These are phyloP conservation scores for Phytophthora capsici DNA, from an alignment of 352 stramenopile species.

Conservation along the genomic window DNA sequence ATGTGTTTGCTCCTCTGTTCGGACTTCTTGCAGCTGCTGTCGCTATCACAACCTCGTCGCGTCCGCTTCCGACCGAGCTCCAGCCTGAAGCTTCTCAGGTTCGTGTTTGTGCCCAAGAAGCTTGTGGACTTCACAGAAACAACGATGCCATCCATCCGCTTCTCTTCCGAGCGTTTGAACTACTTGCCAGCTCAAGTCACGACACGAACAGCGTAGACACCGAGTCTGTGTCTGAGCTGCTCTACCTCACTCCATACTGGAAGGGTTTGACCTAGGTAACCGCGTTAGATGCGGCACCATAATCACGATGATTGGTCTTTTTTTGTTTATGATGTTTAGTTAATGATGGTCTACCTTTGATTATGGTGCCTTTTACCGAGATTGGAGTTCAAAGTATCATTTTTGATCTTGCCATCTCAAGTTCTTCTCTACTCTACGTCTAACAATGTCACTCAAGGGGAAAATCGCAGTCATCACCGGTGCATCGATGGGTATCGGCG, in stretches of 20 bases:
- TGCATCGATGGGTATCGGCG: slow-evolving; percentile 39
- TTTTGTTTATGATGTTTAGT: too few relatives aligned
- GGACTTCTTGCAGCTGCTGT: slow-evolving; percentile 52
- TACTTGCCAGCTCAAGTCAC: slow-evolving; percentile 24
- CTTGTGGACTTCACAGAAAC: slow-evolving; percentile 16
- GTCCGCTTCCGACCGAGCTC: slow-evolving; percentile 24
- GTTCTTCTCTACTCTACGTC: neutral
- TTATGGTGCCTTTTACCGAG: too few relatives aligned
- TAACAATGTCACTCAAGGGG: slow-evolving; percentile 30
- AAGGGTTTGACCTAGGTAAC: slow-evolving; percentile 13
- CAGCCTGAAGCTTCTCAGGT: slow-evolving; percentile 24
- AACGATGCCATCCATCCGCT: slow-evolving; percentile 45
- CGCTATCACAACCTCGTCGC: slow-evolving; percentile 36
- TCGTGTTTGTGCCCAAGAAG: slow-evolving; percentile 36
- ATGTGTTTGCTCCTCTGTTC: slow-evolving; percentile 63
- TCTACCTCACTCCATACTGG: slow-evolving; percentile 63
- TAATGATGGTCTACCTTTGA: too few relatives aligned
- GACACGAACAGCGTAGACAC: neutral
- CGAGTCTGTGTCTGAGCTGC: slow-evolving; percentile 34
- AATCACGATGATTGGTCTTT: slow-evolving; percentile 1
- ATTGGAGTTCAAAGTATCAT: neutral
- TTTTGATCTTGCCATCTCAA: slow-evolving; percentile 12
- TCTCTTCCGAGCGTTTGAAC: slow-evolving; percentile 41
- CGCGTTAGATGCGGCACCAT: neutral
- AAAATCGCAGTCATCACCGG: slow-evolving; percentile 33